Percentiles rank a stretch among this genome's conserved stretches.
phyloP scores from a whole-genome alignment of 148 eudicot species.

The Dianthus caryophyllus region DNA sequence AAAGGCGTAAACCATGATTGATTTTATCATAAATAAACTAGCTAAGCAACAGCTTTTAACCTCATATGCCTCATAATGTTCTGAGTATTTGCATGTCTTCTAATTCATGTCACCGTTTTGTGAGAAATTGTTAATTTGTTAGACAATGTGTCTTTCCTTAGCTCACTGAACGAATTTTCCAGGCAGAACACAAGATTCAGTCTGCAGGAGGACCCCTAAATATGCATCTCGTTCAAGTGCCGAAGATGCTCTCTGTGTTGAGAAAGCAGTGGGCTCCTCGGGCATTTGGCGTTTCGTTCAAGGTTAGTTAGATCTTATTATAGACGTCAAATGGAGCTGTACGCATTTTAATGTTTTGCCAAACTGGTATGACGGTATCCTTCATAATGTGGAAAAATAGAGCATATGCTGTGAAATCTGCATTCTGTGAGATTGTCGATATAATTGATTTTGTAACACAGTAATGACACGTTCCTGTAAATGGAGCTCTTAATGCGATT shows the following conservation, averaged over 20 bases:
- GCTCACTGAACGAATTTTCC: conserved; percentile 18
- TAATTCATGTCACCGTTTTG: too few relatives aligned
- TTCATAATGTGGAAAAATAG: not conserved
- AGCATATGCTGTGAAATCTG: not conserved
- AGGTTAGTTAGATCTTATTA: conserved; percentile 41
- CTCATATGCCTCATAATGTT: too few relatives aligned
- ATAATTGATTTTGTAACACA: too few relatives aligned
- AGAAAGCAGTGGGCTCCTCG: conserved; percentile 83
- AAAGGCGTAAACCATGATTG: too few relatives aligned
- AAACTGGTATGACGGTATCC: not conserved
- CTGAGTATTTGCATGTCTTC: too few relatives aligned
- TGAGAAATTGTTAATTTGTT: too few relatives aligned
- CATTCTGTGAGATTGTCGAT: not conserved
- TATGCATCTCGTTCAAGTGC: conserved; percentile 94
- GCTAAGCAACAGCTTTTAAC: not conserved
- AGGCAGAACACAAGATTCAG: conserved; percentile 92
- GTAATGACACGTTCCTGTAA: not conserved
- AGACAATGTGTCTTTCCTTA: not conserved
- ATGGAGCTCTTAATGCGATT: not conserved
- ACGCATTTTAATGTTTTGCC: conserved; percentile 7
- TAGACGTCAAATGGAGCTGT: not conserved
- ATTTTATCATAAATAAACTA: too few relatives aligned
- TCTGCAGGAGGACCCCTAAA: conserved; percentile 89
- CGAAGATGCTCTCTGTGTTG: conserved; percentile 90
- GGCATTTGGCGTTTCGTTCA: conserved; percentile 86